Percentiles rank a stretch among this genome's conserved stretches.
These are phyloP conservation scores for Leccinum aurantiacum DNA, from an alignment of 768 basidiomycete species.

Conservation along the genomic window DNA sequence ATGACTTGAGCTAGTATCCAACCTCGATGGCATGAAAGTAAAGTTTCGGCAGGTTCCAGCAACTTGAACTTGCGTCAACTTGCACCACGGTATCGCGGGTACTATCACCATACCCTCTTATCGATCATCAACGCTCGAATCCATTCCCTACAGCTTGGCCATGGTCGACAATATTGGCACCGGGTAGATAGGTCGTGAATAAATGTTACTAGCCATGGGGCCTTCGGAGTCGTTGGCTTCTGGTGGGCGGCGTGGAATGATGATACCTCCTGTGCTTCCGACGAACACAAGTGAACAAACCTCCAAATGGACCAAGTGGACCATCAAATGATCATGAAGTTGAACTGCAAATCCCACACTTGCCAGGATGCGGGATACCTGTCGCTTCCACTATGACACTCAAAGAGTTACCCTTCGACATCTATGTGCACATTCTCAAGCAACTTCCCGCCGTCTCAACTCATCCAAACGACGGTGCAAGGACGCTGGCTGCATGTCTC, in stretches of 20 bases:
- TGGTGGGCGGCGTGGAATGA: not conserved
- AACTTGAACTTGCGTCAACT: too few relatives aligned
- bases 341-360: slow-evolving; percentile 3
- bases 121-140: too few relatives aligned
- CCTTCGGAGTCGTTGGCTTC: not conserved
- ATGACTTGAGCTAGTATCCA: too few relatives aligned
- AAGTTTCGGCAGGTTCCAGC: too few relatives aligned
- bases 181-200: not conserved
- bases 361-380: not conserved
- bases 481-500: slow-evolving; percentile 43
- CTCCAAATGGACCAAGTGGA: not conserved
- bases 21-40: too few relatives aligned
- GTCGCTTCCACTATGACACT: slow-evolving; percentile 17
- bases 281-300: not conserved
- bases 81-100: too few relatives aligned
- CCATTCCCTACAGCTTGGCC: too few relatives aligned
- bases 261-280: not conserved
- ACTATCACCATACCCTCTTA: too few relatives aligned
- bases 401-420: slow-evolving; percentile 33
- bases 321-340: not conserved
- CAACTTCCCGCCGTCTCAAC: slow-evolving; percentile 33
- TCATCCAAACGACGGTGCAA: slow-evolving; percentile 24
- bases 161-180: too few relatives aligned
- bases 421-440: slow-evolving; percentile 39
- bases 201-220: not conserved